These are phyloP conservation scores for Coemansia sp. DNA, from an alignment of 192 early-diverging fungal species.

Conservation along the genomic window DNA sequence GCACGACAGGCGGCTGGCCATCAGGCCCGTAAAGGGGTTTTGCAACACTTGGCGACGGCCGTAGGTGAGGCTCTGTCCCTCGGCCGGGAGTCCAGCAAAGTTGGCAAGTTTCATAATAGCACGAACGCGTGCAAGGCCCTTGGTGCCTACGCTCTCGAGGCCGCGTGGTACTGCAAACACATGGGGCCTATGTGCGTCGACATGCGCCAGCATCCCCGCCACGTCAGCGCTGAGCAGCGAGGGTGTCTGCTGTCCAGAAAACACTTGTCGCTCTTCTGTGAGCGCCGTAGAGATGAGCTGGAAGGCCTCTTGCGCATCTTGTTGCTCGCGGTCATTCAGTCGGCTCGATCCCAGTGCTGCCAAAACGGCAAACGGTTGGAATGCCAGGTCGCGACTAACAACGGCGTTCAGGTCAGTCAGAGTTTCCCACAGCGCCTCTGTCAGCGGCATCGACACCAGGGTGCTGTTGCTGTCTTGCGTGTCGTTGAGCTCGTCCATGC, in stretches of 20 bases:
- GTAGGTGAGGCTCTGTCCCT: conserved; percentile 44
- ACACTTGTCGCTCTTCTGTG: conserved; percentile 57
- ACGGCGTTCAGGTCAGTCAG: conserved; percentile 53
- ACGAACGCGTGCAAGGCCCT: conserved; percentile 44
- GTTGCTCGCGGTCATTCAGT: conserved; percentile 70
- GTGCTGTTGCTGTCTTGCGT: neutral
- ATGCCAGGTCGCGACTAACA: conserved; percentile 48
- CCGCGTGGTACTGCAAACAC: conserved; percentile 43
- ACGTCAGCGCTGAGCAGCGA: conserved; percentile 42
- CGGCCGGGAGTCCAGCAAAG: conserved; percentile 29
- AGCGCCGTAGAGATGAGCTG: conserved; percentile 75
- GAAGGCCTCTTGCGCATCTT: conserved; percentile 91
- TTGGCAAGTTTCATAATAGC: conserved; percentile 45
- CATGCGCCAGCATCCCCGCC: conserved; percentile 22
- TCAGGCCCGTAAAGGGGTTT: conserved; percentile 76
- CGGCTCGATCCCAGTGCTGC: conserved; percentile 60
- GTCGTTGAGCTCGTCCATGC: conserved; percentile 53
- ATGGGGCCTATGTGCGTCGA: conserved; percentile 19
- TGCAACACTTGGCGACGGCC: conserved; percentile 48
- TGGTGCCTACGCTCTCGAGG: conserved; percentile 43
- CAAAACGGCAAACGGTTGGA: conserved; percentile 64
- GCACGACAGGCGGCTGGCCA: conserved; percentile 76
- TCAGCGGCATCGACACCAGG: conserved; percentile 48
- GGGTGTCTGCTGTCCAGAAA: conserved; percentile 34
- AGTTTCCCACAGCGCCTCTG: conserved; percentile 56